Percentiles rank a stretch among this genome's conserved stretches.
These are phyloP conservation scores for Chlamydomonas sp. DNA, from an alignment of 139 green algal genomes.

Conservation along the genomic window DNA sequence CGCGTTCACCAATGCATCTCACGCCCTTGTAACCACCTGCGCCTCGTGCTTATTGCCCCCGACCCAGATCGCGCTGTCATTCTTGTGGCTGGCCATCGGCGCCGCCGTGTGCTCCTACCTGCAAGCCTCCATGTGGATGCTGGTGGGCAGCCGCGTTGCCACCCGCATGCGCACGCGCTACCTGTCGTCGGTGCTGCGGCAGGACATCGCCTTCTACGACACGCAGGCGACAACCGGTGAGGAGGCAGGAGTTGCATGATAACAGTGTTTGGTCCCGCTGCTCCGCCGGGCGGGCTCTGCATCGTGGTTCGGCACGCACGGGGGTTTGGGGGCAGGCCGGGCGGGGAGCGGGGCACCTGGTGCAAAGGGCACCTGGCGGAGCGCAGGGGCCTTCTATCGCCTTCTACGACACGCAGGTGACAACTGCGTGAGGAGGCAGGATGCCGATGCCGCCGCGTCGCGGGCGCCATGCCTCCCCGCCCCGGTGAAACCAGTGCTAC, in stretches of 20 bases:
- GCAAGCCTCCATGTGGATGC: conserved; percentile 37
- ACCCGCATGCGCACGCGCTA: conserved; percentile 57
- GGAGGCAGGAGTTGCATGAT: neutral
- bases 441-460: too few relatives aligned
- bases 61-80: conserved; percentile 58
- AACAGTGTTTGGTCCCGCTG: too few relatives aligned
- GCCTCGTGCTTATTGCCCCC: too few relatives aligned
- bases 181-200: conserved; percentile 71
- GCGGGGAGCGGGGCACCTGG: too few relatives aligned
- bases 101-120: conserved; percentile 51
- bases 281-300: neutral
- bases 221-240: conserved; percentile 61
- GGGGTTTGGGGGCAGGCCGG: too few relatives aligned
- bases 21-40: too few relatives aligned
- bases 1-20: too few relatives aligned
- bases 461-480: too few relatives aligned
- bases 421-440: conserved; percentile 41
- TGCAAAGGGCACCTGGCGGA: too few relatives aligned
- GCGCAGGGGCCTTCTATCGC: conserved; percentile 34
- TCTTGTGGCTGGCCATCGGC: conserved; percentile 75
- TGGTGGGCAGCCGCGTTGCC: conserved; percentile 51
- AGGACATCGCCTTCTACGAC: conserved; percentile 94
- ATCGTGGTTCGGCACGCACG: too few relatives aligned
- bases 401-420: conserved; percentile 85
- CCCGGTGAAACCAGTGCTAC: too few relatives aligned